Conservation (phyloP, 495 filamentous ascomycete genomes). For the Immersiella caudata region DNA sequence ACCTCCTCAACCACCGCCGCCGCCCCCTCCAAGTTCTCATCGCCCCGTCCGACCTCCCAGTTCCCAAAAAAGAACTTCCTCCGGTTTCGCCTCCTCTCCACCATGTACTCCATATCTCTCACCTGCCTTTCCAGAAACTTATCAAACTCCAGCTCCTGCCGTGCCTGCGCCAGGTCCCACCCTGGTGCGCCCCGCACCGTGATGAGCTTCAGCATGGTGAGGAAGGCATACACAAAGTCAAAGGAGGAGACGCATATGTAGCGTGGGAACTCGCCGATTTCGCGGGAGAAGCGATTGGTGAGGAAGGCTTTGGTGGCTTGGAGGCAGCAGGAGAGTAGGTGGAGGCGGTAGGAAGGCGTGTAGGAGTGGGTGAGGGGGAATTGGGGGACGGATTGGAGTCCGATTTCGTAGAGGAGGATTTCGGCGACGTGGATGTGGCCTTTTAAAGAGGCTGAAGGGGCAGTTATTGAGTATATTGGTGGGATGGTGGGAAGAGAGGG, state of each 20-base stretch:
- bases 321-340: conserved; percentile 30
- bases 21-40: not conserved
- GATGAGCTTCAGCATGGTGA: conserved; percentile 34
- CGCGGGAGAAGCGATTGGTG: conserved; percentile 20
- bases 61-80: conserved; percentile 7
- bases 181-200: conserved; percentile 27
- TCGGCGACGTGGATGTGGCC: conserved; percentile 35
- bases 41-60: not conserved
- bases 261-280: conserved; percentile 25
- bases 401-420: conserved; percentile 36
- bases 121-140: conserved; percentile 26
- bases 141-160: conserved; percentile 26
- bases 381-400: conserved; percentile 15
- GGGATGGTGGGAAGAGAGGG: conserved; percentile 24
- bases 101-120: conserved; percentile 28
- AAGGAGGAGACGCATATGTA: conserved; percentile 34
- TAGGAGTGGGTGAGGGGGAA: not conserved
- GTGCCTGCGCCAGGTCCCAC: conserved; percentile 29
- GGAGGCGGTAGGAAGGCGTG: conserved; percentile 13
- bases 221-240: conserved; percentile 34
- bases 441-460: conserved; percentile 23
- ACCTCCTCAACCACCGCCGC: conserved; percentile 6
- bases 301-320: conserved; percentile 27
- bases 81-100: conserved; percentile 13
- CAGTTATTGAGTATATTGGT: conserved; percentile 30